These are phyloP conservation scores for Cyberlindnera amylophila DNA, from an alignment of 805 yeast species.

Conservation along the genomic window DNA sequence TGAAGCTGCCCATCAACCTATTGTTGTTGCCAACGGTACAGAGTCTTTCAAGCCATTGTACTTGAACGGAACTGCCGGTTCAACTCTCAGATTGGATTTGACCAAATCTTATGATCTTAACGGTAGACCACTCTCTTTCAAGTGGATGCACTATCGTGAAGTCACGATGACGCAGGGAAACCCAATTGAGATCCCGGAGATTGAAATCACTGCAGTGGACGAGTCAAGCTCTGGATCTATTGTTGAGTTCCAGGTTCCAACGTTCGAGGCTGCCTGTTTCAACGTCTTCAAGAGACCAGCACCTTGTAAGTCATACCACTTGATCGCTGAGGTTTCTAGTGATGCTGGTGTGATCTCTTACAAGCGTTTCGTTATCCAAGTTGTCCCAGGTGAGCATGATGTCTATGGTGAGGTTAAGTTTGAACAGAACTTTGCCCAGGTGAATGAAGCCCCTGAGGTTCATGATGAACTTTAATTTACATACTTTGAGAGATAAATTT, in stretches of 20 bases:
- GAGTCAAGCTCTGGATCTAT: conserved; percentile 10
- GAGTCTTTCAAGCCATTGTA: conserved; percentile 20
- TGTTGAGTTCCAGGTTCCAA: conserved; percentile 19
- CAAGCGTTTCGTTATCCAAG: neutral
- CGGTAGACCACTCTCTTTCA: conserved; percentile 10
- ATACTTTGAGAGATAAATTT: no score
- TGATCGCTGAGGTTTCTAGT: conserved; percentile 23
- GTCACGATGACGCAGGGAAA: conserved; percentile 24
- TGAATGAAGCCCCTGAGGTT: no score
- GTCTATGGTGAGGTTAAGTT: no score
- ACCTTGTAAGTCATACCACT: conserved; percentile 22
- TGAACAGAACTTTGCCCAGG: no score
- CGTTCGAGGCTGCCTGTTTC: conserved; percentile 10
- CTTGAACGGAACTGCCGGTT: conserved; percentile 11
- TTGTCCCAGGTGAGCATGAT: conserved; percentile 5
- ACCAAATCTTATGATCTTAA: conserved; percentile 7
- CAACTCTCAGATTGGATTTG: conserved; percentile 4
- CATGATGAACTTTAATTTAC: no score
- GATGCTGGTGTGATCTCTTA: neutral
- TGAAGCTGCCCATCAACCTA: conserved; percentile 25
- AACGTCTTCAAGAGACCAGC: neutral
- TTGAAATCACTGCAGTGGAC: conserved; percentile 12
- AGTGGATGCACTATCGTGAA: conserved; percentile 29
- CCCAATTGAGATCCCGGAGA: conserved; percentile 20
- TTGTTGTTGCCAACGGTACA: conserved; percentile 24